Conservation (phyloP, 805 yeast genomes). For the Metschnikowia orientalis region DNA sequence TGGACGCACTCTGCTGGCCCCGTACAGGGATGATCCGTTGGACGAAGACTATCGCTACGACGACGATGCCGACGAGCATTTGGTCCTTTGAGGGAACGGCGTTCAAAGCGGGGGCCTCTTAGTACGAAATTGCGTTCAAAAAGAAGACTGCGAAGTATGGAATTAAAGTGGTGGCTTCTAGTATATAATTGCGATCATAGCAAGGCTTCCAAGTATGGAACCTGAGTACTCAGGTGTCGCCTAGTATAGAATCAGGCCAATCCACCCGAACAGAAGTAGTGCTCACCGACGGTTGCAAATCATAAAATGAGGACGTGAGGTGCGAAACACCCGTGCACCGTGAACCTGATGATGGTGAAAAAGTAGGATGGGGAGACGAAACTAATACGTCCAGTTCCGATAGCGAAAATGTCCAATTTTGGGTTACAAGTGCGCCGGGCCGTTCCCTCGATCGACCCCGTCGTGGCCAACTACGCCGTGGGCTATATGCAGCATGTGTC, state of each 20-base stretch:
- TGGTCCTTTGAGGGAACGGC: constrained; percentile 22
- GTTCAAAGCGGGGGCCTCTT: too few species aligned
- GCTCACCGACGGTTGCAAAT: background rate
- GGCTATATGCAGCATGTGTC: constrained; percentile 86
- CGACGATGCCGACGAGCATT: constrained; percentile 32
- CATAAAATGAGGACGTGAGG: too few species aligned
- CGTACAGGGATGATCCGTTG: constrained; percentile 27
- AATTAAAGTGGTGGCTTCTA: too few species aligned
- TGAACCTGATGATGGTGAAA: background rate
- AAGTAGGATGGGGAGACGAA: too few species aligned
- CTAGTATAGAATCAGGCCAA: too few species aligned
- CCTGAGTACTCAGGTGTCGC: too few species aligned
- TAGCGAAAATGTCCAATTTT: constrained; percentile 33
- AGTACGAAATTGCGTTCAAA: too few species aligned
- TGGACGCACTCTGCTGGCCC: background rate
- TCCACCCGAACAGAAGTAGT: background rate
- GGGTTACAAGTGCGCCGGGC: constrained; percentile 74
- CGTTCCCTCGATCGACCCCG: constrained; percentile 78
- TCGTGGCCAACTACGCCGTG: constrained; percentile 83
- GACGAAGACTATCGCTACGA: constrained; percentile 32
- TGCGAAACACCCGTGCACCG: constrained; percentile 6
- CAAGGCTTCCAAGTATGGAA: too few species aligned
- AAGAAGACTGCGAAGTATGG: background rate
- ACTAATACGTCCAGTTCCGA: background rate
- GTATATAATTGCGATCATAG: too few species aligned